phyloP scores from a whole-genome alignment of 257 asterid genomes.

The Oldenlandia corymbosa region DNA sequence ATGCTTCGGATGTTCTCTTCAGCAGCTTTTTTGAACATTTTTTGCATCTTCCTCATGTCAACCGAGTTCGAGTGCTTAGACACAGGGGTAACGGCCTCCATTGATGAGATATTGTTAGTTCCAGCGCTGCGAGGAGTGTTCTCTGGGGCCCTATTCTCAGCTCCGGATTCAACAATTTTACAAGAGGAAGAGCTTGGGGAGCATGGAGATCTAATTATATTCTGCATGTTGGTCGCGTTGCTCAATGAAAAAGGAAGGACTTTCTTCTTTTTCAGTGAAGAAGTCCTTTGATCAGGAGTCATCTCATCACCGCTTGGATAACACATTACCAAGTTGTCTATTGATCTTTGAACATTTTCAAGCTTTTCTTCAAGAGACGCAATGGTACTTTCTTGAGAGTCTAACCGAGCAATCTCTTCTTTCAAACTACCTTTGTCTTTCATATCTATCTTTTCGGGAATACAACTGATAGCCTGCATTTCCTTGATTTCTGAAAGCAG shows the following conservation, averaged over 20 bases:
- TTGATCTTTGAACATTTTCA: constrained; percentile 76
- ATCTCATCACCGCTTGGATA: constrained; percentile 51
- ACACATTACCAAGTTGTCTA: constrained; percentile 54
- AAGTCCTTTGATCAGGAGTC: constrained; percentile 46
- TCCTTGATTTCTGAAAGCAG: constrained; percentile 75
- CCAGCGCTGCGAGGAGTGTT: constrained; percentile 35
- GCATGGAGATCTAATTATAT: constrained; percentile 76
- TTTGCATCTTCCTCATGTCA: constrained; percentile 78
- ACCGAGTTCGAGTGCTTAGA: constrained; percentile 60
- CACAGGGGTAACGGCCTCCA: constrained; percentile 37
- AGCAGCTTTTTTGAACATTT: constrained; percentile 84
- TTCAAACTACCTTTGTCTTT: constrained; percentile 62
- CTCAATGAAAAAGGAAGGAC: constrained; percentile 66
- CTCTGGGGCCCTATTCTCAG: constrained; percentile 72
- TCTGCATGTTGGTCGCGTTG: constrained; percentile 68
- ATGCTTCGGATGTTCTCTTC: constrained; percentile 87
- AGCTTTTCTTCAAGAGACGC: constrained; percentile 71
- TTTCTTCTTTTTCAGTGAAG: constrained; percentile 52
- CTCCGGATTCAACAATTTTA: constrained; percentile 44
- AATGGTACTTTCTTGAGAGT: constrained; percentile 63
- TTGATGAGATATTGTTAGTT: constrained; percentile 30
- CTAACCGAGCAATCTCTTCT: constrained; percentile 85
- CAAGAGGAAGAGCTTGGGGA: constrained; percentile 51
- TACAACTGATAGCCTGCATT: constrained; percentile 43
- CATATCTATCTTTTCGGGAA: constrained; percentile 43